Evolutionary conservation across 2,329 filamentous ascomycete genomes (phyloP).

Genomic region (Botrytis galanthina): DNA sequence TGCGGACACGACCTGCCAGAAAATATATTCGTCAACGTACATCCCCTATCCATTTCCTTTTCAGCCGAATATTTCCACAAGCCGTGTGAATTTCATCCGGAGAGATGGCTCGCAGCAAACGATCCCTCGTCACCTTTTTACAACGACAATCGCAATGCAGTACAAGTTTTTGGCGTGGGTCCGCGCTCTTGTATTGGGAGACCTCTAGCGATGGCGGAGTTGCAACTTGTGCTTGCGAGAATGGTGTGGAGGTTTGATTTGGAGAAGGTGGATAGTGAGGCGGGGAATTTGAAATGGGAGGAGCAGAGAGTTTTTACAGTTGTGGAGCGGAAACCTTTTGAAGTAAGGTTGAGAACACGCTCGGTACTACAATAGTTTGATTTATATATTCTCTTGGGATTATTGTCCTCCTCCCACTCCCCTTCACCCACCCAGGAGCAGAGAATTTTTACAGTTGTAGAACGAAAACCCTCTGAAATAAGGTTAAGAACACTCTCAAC

Average conservation of each 20-base stretch:
- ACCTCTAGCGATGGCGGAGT: neutral
- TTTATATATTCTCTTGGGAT: too few relatives aligned
- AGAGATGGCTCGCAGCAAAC: neutral
- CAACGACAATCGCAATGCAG: neutral
- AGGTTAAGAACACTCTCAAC: too few relatives aligned
- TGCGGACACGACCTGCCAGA: neutral
- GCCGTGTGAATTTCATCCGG: neutral
- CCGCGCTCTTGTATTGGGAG: neutral
- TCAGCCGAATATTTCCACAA: neutral
- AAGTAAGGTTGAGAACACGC: neutral
- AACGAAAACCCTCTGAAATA: too few relatives aligned
- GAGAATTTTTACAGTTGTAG: too few relatives aligned
- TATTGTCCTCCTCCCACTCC: too few relatives aligned
- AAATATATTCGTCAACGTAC: neutral
- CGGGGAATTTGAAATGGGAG: neutral
- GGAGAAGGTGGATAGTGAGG: neutral
- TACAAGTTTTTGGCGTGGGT: constrained; percentile 4
- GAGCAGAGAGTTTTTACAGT: neutral
- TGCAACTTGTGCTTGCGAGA: neutral
- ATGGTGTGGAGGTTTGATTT: neutral
- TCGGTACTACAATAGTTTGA: neutral
- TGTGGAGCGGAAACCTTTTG: neutral
- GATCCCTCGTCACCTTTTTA: neutral
- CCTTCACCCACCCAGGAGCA: too few relatives aligned
- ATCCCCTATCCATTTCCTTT: neutral